Evolutionary conservation across 805 yeast genomes (phyloP).

Genomic region (Candida ulmi): DNA sequence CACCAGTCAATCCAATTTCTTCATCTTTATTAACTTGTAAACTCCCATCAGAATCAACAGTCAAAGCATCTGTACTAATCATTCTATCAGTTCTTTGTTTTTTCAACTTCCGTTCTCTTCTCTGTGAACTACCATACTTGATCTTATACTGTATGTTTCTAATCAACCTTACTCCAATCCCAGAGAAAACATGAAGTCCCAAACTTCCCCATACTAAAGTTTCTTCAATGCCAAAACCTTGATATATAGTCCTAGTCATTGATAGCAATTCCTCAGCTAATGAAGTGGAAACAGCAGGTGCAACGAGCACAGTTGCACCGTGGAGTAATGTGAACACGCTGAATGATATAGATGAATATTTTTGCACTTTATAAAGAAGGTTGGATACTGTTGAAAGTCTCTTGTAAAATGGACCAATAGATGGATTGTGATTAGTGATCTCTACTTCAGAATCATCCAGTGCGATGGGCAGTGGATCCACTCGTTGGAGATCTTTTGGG

Average conservation of each 20-base stretch:
- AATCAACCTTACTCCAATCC: slow-evolving; percentile 39
- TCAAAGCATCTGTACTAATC: slow-evolving; percentile 13
- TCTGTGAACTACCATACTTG: slow-evolving; percentile 18
- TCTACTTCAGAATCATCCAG: neutral
- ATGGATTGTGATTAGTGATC: neutral
- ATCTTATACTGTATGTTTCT: slow-evolving; percentile 25
- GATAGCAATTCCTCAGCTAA: slow-evolving; percentile 50
- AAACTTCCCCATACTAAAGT: slow-evolving; percentile 42
- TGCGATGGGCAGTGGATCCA: slow-evolving; percentile 1
- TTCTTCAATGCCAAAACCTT: slow-evolving; percentile 44
- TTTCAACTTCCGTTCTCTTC: slow-evolving; percentile 20
- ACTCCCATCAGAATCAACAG: slow-evolving; percentile 8
- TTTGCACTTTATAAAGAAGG: slow-evolving; percentile 34
- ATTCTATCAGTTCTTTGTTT: slow-evolving; percentile 9
- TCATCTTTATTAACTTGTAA: slow-evolving; percentile 33
- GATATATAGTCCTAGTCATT: slow-evolving; percentile 58
- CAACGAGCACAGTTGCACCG: slow-evolving; percentile 43
- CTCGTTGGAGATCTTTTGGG: neutral
- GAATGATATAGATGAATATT: slow-evolving; percentile 56
- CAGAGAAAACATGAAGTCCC: slow-evolving; percentile 46
- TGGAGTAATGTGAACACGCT: slow-evolving; percentile 54
- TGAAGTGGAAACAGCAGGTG: slow-evolving; percentile 44
- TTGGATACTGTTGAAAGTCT: slow-evolving; percentile 10
- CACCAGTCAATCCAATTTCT: slow-evolving; percentile 56
- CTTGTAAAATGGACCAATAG: neutral